Base-by-base conservation (phyloP, 164 flowering plant species). In the Tetracentron sinense region DNA sequence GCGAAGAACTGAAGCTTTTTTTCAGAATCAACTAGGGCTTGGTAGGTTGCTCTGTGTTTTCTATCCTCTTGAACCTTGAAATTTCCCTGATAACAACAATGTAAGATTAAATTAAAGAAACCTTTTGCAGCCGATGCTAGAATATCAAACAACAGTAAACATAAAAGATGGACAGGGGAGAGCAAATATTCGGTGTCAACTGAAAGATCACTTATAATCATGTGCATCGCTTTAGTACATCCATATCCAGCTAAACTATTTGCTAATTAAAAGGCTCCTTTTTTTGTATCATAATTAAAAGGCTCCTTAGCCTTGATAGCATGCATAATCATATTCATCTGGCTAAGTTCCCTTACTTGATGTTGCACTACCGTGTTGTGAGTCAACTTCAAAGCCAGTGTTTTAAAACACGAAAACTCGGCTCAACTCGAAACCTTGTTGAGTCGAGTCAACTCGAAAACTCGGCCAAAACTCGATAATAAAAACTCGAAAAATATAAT, bases 31-130 rank as follows among this genome's bases (percentile, higher is more conserved):
- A 47, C 79, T 69, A 94, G 69, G 58, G 89, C 75, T 62, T 79
- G 63, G 76, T 89, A 94, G 42, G 73, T 82, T 50, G 89, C 95
- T 72, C 96, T 80, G 67, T 90, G 97, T 58, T 91, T 94, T 66
- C 82, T 90, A 64, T 89, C 96, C 80, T 94, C 98, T 51, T 71
- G 75, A 64, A 76, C 71, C 72, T 83, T 86, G 65, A 89, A 87
- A 50, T 78, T 79, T 15, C 97, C 96, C 97, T 93, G 79, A 31
- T 68, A 61, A 58, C 50, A 17, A 60, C 8, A 64, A 12, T 7
- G 27, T 0, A 49, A 38, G 44, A 49, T 46, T 11, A 54, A 33
- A 42, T 14, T 11, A 48, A 19, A 30, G 20, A 47, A 29, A 42
- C 47, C n/a, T 20, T 51, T 33, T 35, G 28, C n/a, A 20, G 28